Conservation (phyloP, 768 basidiomycete genomes). For the Goffeauzyma gilvescens region DNA sequence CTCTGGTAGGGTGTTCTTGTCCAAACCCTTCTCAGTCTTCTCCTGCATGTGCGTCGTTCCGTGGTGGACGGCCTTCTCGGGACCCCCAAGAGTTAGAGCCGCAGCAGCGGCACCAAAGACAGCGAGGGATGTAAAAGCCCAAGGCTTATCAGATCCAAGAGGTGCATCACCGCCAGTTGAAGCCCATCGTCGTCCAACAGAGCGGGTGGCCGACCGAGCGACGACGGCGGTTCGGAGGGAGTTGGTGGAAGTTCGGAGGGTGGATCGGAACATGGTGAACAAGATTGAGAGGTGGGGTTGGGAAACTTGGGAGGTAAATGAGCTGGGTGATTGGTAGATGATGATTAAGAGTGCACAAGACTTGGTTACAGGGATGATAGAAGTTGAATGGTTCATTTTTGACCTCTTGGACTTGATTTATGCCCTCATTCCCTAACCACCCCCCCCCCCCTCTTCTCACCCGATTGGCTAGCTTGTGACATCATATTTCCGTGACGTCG, state of each 20-base stretch:
- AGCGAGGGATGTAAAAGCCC: slow-evolving; percentile 7
- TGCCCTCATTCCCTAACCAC: too few species aligned
- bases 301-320: background rate
- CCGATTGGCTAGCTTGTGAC: too few species aligned
- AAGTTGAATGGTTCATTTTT: too few species aligned
- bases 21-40: slow-evolving; percentile 1
- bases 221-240: slow-evolving; percentile 1
- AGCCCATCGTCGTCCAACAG: slow-evolving; percentile 9
- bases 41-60: slow-evolving; percentile 10
- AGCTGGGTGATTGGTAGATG: too few species aligned
- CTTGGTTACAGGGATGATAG: too few species aligned
- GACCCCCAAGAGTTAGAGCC: slow-evolving; percentile 8
- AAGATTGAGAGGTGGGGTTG: background rate
- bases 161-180: slow-evolving; percentile 4
- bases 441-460: too few species aligned
- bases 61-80: slow-evolving; percentile 3
- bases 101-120: slow-evolving; percentile 9
- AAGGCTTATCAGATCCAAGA: slow-evolving; percentile 4
- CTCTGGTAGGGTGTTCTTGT: slow-evolving; percentile 2
- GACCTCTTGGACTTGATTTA: too few species aligned
- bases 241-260: slow-evolving; percentile 4
- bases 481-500: too few species aligned
- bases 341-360: too few species aligned
- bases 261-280: slow-evolving; percentile 7
- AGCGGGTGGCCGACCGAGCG: background rate